These are phyloP conservation scores for Pugionium cornutum DNA, from an alignment of 345 rosid genomes.

Conservation along the genomic window DNA sequence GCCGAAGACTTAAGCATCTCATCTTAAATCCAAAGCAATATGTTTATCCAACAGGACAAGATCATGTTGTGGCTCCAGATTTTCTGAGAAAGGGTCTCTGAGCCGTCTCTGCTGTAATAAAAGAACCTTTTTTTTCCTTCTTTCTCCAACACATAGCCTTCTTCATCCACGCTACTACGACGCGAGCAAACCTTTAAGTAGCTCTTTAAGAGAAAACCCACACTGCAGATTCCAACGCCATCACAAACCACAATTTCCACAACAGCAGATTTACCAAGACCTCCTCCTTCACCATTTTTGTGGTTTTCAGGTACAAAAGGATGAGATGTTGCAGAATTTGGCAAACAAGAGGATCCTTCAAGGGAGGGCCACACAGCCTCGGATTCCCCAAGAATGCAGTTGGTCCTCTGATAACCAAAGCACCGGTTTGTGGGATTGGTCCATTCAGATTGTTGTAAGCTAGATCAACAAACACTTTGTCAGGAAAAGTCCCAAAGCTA, in stretches of 20 bases:
- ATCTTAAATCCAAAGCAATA: too few relatives aligned
- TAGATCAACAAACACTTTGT: conserved; percentile 90
- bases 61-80: conserved; percentile 71
- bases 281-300: conserved; percentile 44
- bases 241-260: conserved; percentile 73
- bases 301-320: conserved; percentile 62
- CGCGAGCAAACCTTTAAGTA: conserved; percentile 58
- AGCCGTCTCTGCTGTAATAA: conserved; percentile 77
- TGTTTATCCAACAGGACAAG: too few relatives aligned
- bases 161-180: conserved; percentile 48
- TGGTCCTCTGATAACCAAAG: conserved; percentile 85
- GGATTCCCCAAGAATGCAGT: conserved; percentile 91
- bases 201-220: conserved; percentile 65
- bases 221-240: conserved; percentile 82
- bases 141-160: conserved; percentile 61
- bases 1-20: conserved; percentile 99
- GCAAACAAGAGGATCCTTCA: conserved; percentile 69
- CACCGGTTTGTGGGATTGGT: conserved; percentile 89
- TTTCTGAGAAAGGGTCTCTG: conserved; percentile 64
- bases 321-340: conserved; percentile 58
- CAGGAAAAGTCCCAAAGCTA: conserved; percentile 81
- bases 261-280: conserved; percentile 59
- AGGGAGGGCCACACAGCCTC: conserved; percentile 85
- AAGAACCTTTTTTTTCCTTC: conserved; percentile 56
- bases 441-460: conserved; percentile 83